Conservation (phyloP, 768 basidiomycete species). For the Coprinopsis strossmayeri region DNA sequence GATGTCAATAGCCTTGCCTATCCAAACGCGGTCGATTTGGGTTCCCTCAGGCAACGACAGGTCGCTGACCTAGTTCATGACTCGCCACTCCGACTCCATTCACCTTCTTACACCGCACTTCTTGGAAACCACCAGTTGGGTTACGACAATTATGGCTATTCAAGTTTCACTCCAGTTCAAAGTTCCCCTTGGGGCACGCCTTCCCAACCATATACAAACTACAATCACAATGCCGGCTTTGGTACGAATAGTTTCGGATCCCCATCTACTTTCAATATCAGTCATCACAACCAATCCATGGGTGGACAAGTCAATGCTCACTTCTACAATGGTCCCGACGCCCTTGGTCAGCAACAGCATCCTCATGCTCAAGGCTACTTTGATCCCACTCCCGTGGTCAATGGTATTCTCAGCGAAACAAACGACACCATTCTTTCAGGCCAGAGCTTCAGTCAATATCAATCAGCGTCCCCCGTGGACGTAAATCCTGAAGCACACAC, state of each 20-base stretch:
- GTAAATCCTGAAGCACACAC: background rate
- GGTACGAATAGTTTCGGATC: background rate
- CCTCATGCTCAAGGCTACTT: slow-evolving; percentile 2
- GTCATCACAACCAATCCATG: slow-evolving; percentile 1
- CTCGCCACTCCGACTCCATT: slow-evolving; percentile 10
- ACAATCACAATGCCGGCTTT: background rate
- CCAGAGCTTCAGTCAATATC: background rate
- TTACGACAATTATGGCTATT: slow-evolving; percentile 7
- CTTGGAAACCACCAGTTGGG: slow-evolving; percentile 15
- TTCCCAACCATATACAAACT: slow-evolving; percentile 1
- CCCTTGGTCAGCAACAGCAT: background rate
- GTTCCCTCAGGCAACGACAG: slow-evolving; percentile 8
- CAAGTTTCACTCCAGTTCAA: slow-evolving; percentile 12
- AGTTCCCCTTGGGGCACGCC: slow-evolving; percentile 11
- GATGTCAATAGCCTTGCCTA: slow-evolving; percentile 16
- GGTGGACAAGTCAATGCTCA: slow-evolving; percentile 4
- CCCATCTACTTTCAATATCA: background rate
- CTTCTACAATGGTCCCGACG: background rate
- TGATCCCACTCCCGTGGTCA: background rate
- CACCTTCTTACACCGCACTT: slow-evolving; percentile 18
- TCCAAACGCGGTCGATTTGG: slow-evolving; percentile 4
- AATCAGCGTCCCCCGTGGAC: background rate
- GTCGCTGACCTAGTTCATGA: slow-evolving; percentile 13
- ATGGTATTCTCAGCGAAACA: background rate
- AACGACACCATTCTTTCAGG: background rate